phyloP scores from a whole-genome alignment of 139 green algal species.

The Closterium sp. region DNA sequence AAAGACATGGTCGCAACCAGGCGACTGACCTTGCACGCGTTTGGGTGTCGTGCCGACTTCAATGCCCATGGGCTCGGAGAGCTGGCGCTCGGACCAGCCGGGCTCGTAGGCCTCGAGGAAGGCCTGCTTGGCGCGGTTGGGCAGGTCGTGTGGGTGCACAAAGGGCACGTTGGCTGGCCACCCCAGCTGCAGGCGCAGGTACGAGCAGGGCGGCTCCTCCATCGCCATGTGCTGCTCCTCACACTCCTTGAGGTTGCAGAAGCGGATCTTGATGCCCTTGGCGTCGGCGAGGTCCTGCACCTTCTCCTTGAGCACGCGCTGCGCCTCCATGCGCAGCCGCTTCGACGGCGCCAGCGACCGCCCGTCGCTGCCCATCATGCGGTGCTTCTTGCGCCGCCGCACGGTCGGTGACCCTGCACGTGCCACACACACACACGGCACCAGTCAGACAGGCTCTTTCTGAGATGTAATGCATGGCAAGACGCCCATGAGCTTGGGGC shows the following conservation, averaged over 20 bases:
- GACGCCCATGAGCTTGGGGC: no score
- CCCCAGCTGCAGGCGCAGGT: slow-evolving; percentile 3
- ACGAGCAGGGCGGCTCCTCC: slow-evolving; percentile 20
- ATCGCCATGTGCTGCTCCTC: slow-evolving; percentile 43
- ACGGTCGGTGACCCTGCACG: not conserved
- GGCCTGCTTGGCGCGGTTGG: slow-evolving; percentile 33
- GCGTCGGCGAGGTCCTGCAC: slow-evolving; percentile 42
- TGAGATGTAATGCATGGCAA: no score
- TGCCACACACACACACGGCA: not conserved
- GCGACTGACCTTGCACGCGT: not conserved
- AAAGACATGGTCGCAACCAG: no score
- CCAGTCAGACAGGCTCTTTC: no score
- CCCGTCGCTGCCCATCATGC: not conserved
- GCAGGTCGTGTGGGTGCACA: slow-evolving; percentile 42
- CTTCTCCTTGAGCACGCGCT: slow-evolving; percentile 46
- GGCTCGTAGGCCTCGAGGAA: slow-evolving; percentile 38
- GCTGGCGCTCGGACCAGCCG: slow-evolving; percentile 26
- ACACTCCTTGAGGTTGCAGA: slow-evolving; percentile 47
- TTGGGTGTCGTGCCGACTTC: slow-evolving; percentile 34
- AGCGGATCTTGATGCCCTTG: slow-evolving; percentile 42
- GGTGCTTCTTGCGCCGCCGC: not conserved
- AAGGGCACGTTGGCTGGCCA: slow-evolving; percentile 40
- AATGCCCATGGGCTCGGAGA: not conserved
- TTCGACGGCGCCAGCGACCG: slow-evolving; percentile 29
- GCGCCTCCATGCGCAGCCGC: slow-evolving; percentile 33